These are phyloP conservation scores for Tolypocladium album DNA, from an alignment of 2,329 filamentous ascomycete species.

Conservation along the genomic window DNA sequence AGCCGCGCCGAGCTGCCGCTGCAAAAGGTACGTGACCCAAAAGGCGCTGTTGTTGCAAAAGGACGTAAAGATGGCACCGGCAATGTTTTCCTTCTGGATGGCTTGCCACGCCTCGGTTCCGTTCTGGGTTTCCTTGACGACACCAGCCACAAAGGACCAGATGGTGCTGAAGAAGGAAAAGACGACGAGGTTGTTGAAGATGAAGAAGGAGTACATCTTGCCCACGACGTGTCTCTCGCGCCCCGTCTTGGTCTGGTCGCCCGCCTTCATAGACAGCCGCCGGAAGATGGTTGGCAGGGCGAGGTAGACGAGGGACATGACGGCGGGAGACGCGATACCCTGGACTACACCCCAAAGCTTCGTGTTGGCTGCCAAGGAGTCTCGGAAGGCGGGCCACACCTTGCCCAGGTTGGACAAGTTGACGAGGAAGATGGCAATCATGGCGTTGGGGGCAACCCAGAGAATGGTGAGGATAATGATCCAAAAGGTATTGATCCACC, in stretches of 20 bases:
- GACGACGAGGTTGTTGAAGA: conserved; percentile 92
- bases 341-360: conserved; percentile 78
- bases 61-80: conserved; percentile 54
- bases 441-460: conserved; percentile 86
- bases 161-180: conserved; percentile 85
- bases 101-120: conserved; percentile 57
- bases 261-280: conserved; percentile 68
- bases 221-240: conserved; percentile 83
- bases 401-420: conserved; percentile 71
- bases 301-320: conserved; percentile 81
- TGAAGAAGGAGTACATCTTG: conserved; percentile 90
- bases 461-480: conserved; percentile 67
- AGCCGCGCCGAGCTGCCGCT: conserved; percentile 88
- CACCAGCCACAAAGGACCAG: conserved; percentile 60
- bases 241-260: conserved; percentile 85
- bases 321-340: conserved; percentile 78
- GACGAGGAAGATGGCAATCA: conserved; percentile 89
- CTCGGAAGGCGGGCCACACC: conserved; percentile 69
- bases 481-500: conserved; percentile 76
- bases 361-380: conserved; percentile 49
- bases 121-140: conserved; percentile 47
- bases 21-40: conserved; percentile 89
- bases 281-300: conserved; percentile 87
- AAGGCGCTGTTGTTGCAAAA: conserved; percentile 78
- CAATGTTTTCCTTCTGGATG: conserved; percentile 53